Evolutionary conservation across 225 moss, liverwort and hornwort genomes (phyloP).

Genomic region (Sphagnum contortum): DNA sequence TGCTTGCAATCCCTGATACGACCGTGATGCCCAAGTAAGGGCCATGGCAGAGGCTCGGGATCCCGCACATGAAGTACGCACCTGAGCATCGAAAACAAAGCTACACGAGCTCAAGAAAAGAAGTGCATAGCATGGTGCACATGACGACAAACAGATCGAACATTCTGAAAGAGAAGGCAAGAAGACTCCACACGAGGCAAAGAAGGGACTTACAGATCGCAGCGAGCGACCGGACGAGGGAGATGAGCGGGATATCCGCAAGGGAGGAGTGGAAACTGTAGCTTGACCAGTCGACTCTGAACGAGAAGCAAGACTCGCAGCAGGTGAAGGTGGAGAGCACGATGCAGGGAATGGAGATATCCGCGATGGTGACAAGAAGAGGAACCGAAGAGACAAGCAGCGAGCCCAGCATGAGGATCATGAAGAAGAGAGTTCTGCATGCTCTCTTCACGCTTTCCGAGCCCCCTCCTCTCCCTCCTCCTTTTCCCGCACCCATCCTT

Average conservation of each 20-base stretch:
- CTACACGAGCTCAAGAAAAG: too few species aligned
- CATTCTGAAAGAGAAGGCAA: too few species aligned
- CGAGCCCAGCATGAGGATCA: conserved; percentile 44
- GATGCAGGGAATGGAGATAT: conserved; percentile 15
- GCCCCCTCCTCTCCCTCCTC: conserved; percentile 11
- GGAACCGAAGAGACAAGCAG: conserved; percentile 37
- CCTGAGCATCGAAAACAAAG: conserved; percentile 10
- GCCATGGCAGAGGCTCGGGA: conserved; percentile 40
- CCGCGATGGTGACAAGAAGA: conserved; percentile 41
- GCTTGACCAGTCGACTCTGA: conserved; percentile 44
- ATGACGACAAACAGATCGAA: too few species aligned
- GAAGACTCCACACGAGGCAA: too few species aligned
- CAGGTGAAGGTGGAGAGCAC: conserved; percentile 34
- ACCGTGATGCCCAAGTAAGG: conserved; percentile 38
- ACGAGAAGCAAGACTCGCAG: conserved; percentile 38
- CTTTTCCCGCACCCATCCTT: too few species aligned
- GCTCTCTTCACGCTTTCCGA: conserved; percentile 39
- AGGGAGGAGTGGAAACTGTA: conserved; percentile 46
- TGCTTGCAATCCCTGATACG: conserved; percentile 28
- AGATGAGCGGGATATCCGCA: conserved; percentile 42
- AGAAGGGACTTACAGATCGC: conserved; percentile 26
- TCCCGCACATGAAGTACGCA: conserved; percentile 34
- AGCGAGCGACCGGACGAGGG: conserved; percentile 37
- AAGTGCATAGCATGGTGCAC: too few species aligned
- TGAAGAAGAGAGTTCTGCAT: conserved; percentile 34